A percentile compares a stretch with the other conserved stretches of the same genome.
Evolutionary conservation across 129 eudicot genomes (phyloP).

Genomic region (Kitagawia praeruptora): DNA sequence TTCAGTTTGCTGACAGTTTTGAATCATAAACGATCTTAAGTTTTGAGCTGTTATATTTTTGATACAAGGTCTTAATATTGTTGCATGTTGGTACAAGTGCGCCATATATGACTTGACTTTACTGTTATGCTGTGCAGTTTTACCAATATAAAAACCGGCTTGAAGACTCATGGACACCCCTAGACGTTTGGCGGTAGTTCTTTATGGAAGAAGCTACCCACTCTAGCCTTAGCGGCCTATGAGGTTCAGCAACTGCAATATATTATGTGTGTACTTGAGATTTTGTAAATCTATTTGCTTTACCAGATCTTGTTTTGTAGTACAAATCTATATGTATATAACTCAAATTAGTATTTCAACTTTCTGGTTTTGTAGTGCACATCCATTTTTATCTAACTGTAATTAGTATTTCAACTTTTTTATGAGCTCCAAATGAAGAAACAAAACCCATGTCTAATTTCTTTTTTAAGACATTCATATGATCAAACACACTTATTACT

Average conservation of each 20-base stretch:
- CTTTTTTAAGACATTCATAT: no score
- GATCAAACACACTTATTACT: no score
- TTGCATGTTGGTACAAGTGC: neutral
- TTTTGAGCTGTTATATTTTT: neutral
- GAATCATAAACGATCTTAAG: neutral
- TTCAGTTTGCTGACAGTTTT: neutral
- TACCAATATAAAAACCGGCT: slow-evolving; percentile 32
- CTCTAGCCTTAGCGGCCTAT: neutral
- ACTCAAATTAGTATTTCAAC: no score
- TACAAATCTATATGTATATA: no score
- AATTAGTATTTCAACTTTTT: no score
- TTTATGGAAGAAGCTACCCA: neutral
- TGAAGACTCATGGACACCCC: slow-evolving; percentile 13
- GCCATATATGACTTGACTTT: neutral
- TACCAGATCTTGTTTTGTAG: no score
- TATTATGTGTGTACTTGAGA: neutral
- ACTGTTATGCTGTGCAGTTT: slow-evolving; percentile 48
- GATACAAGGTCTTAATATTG: no score
- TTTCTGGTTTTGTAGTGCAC: no score
- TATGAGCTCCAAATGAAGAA: no score
- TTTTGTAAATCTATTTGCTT: neutral
- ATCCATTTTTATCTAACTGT: no score
- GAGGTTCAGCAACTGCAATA: slow-evolving; percentile 2
- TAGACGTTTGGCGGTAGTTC: neutral
- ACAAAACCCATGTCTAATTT: no score